Evolutionary conservation across 768 basidiomycete species (phyloP).

Genomic region (Mycena galericulata): DNA sequence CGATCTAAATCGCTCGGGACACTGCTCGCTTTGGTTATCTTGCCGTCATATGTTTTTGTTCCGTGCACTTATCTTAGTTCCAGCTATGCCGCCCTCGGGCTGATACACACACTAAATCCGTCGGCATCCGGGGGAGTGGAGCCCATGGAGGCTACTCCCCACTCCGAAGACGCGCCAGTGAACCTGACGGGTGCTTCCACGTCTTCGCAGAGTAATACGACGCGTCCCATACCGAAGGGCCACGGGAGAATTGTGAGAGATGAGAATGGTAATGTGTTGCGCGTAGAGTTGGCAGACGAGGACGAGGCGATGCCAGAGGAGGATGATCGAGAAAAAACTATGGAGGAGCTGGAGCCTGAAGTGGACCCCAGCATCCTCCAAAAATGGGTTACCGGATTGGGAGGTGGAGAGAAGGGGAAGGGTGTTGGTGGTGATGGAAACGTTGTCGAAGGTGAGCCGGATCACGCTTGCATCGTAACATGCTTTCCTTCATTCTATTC

Average conservation of each 20-base stretch:
- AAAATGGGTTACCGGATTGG: constrained; percentile 55
- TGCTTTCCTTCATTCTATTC: constrained; percentile 9
- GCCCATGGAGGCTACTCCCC: constrained; percentile 40
- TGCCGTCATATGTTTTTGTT: constrained; percentile 27
- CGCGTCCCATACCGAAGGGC: constrained; percentile 63
- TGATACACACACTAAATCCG: constrained; percentile 76
- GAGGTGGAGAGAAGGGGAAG: constrained; percentile 40
- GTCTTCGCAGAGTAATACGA: constrained; percentile 28
- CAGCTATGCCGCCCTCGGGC: constrained; percentile 85
- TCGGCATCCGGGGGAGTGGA: constrained; percentile 78
- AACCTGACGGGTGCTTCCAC: constrained; percentile 30
- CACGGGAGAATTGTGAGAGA: constrained; percentile 89
- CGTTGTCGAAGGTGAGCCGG: constrained; percentile 31
- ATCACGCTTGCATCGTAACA: constrained; percentile 36
- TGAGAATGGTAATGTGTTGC: constrained; percentile 77
- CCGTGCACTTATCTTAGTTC: constrained; percentile 23
- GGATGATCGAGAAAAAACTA: constrained; percentile 46
- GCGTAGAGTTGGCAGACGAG: constrained; percentile 73
- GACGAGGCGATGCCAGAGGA: constrained; percentile 53
- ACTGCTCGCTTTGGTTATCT: constrained; percentile 26
- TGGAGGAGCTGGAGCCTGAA: constrained; percentile 56
- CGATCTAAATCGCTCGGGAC: constrained; percentile 31
- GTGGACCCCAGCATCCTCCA: constrained; percentile 46
- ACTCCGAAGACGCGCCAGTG: constrained; percentile 31
- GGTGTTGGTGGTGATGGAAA: constrained; percentile 22